Conservation (phyloP, 2,329 filamentous ascomycete species). For the Corinectria fuckeliana region DNA sequence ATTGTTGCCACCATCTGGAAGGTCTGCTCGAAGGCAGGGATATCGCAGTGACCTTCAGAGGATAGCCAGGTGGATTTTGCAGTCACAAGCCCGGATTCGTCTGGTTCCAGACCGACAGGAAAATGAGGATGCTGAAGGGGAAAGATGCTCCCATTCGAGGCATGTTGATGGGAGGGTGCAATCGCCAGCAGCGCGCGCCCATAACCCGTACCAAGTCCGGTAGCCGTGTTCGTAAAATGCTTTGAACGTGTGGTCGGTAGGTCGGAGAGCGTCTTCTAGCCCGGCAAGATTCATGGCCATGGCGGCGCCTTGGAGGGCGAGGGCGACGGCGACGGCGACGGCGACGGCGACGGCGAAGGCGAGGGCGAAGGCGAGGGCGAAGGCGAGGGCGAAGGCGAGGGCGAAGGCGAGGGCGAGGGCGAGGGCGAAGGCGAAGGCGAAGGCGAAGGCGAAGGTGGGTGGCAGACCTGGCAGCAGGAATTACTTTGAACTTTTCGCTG, state of each 20-base stretch:
- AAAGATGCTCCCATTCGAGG: constrained; percentile 3
- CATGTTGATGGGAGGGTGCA: constrained; percentile 2
- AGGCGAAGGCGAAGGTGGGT: too few species aligned
- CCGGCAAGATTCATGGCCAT: neutral
- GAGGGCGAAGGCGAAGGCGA: too few species aligned
- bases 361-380: too few species aligned
- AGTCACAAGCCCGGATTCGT: constrained; percentile 2
- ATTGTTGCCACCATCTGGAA: neutral
- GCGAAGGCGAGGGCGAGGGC: too few species aligned
- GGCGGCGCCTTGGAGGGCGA: too few species aligned
- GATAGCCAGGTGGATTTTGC: constrained; percentile 10
- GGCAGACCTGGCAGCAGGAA: too few species aligned
- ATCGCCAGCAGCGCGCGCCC: neutral
- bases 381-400: too few species aligned
- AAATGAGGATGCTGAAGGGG: constrained; percentile 8
- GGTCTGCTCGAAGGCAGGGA: constrained; percentile 4
- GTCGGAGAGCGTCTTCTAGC: constrained; percentile 8
- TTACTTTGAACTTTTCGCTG: too few species aligned
- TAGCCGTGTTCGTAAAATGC: constrained; percentile 11
- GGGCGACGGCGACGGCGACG: too few species aligned
- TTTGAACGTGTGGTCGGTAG: constrained; percentile 4
- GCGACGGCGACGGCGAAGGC: too few species aligned
- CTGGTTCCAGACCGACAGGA: neutral
- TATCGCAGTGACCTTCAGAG: neutral
- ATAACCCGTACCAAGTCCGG: constrained; percentile 9